phyloP scores from a whole-genome alignment of 2,329 filamentous ascomycete genomes.

The Trichoderma semiorbis region DNA sequence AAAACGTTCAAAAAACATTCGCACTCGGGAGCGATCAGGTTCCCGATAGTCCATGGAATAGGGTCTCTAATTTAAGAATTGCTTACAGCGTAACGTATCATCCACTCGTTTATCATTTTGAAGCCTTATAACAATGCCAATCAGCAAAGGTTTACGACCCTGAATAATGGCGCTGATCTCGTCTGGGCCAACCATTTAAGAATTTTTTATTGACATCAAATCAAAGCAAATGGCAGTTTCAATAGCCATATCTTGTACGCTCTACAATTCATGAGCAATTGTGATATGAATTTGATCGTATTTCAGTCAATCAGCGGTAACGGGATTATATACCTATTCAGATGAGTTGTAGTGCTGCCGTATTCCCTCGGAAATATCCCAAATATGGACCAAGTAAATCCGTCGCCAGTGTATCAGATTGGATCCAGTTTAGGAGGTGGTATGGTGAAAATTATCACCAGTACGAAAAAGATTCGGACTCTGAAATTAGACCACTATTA shows the following conservation, averaged over 20 bases:
- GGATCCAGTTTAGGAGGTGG: not conserved
- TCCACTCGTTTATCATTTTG: not conserved
- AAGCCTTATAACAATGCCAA: too few relatives aligned
- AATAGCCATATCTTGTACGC: not conserved
- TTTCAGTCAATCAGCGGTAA: not conserved
- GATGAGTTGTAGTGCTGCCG: not conserved
- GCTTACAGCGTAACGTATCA: not conserved
- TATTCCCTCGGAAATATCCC: not conserved
- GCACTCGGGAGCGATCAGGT: not conserved
- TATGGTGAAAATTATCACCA: not conserved
- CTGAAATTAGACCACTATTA: not conserved
- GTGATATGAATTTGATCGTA: not conserved
- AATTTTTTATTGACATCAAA: not conserved
- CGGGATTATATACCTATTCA: not conserved
- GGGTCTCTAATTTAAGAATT: not conserved
- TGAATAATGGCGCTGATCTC: not conserved
- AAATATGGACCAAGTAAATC: not conserved
- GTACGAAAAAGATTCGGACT: slow-evolving; percentile 9
- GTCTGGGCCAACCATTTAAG: not conserved
- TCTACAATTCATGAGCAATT: not conserved
- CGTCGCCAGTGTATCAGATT: not conserved
- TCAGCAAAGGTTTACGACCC: too few relatives aligned
- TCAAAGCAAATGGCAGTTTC: not conserved
- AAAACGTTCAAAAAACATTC: not conserved
- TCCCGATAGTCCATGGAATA: not conserved